Evolutionary conservation across 2,329 filamentous ascomycete genomes (phyloP), one percentile per base, ranked within the genome.

Genomic region (Xylariaceae sp.): DNA sequence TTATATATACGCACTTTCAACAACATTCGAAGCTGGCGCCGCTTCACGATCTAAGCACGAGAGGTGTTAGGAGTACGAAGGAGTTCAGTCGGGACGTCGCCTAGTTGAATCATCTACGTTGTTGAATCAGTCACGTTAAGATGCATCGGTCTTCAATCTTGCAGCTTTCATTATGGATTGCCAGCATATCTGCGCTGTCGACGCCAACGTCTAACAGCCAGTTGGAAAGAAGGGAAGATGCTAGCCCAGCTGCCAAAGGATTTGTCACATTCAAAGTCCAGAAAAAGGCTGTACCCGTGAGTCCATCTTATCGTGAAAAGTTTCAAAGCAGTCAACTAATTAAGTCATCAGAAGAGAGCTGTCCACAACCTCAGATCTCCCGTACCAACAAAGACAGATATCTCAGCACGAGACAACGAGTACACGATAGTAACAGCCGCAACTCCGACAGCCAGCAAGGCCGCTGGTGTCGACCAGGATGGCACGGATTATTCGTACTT

Each of bases 401-500:
- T 70, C 38, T 58, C 53, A 5, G 71, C 66, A 50, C 70, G 78
- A 54, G 65, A 64, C 14, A 80, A 79, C 57, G 60, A 66, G 2
- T 83, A 76, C 58, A 59, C 67, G 2, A 64, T 82, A 11, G 70
- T 75, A 56, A 60, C 71, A 19, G 78, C 81, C 1, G 65, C 59
- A 11, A 62, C 71, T 1, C 72, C 81, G 0, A 68, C 70, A 0
- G 66, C 69, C 12, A 64, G 73, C 31, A 71, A 79, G 57, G 76
- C 76, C 38, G 75, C 72, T 10, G 80, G 81, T 10, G 71, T 87
- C 47, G 67, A 79, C 59, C 83, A 87, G 61, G 82, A 86, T 61
- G 83, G 82, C 14, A 79, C 77, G 14, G 83, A 87, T 61, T 83
- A 77, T 57, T 83, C 82, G 1, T 86, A 87, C 66, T 86, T 86